Percentiles rank a stretch among this genome's conserved stretches.
Conservation (phyloP, 768 basidiomycete genomes). For the Rhodotorula graminis region DNA sequence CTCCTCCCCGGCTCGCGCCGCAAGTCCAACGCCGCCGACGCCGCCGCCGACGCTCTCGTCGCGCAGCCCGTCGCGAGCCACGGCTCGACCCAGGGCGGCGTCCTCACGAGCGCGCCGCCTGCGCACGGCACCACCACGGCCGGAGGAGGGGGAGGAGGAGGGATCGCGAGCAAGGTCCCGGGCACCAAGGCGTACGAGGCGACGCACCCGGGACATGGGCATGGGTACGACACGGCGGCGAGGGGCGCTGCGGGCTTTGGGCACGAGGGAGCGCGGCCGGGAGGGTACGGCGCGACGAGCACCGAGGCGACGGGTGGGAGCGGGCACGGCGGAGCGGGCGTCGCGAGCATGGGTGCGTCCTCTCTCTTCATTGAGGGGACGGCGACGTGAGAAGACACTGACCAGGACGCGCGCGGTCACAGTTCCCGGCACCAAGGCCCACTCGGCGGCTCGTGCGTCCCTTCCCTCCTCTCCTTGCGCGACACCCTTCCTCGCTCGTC, state of each 20-base stretch:
- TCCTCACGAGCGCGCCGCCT: too few species aligned
- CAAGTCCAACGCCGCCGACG: too few species aligned
- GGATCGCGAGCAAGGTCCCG: slow-evolving; percentile 16
- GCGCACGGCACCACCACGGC: not conserved
- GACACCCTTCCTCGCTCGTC: not conserved
- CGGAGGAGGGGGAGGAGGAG: not conserved
- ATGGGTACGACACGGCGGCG: too few species aligned
- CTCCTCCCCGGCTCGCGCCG: too few species aligned
- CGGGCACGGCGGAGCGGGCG: not conserved
- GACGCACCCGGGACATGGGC: not conserved
- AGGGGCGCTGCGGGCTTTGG: too few species aligned
- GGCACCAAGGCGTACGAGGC: not conserved
- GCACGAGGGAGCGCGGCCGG: too few species aligned
- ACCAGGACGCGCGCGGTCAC: not conserved
- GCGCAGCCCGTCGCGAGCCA: too few species aligned
- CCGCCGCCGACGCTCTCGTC: too few species aligned
- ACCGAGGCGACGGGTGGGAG: not conserved
- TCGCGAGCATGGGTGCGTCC: slow-evolving; percentile 9
- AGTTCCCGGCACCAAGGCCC: slow-evolving; percentile 21
- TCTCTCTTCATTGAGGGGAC: not conserved
- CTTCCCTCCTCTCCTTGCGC: too few species aligned
- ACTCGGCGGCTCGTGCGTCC: slow-evolving; percentile 15
- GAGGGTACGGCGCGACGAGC: not conserved
- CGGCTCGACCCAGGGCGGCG: too few species aligned
- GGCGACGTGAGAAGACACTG: too few species aligned